Evolutionary conservation across 192 early-diverging fungal genomes (phyloP).

Genomic region (Haplosporangium gracile): DNA sequence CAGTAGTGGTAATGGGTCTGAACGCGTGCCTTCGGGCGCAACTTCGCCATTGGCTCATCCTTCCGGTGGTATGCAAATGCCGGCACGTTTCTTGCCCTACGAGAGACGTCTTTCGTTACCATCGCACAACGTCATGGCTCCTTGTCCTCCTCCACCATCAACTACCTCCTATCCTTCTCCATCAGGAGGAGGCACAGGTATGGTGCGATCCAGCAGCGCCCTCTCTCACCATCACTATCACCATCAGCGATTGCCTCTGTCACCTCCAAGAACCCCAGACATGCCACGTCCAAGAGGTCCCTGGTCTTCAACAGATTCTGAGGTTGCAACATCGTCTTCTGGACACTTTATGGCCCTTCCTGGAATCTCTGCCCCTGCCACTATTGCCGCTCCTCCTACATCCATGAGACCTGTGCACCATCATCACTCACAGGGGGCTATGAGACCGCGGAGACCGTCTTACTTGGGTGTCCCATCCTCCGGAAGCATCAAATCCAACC

Average conservation of each 20-base stretch:
- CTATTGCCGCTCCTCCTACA: background rate
- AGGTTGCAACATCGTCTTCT: background rate
- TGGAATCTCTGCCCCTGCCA: slow-evolving; percentile 9
- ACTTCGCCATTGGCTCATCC: background rate
- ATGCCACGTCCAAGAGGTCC: slow-evolving; percentile 7
- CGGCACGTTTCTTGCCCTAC: slow-evolving; percentile 37
- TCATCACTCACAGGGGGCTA: background rate
- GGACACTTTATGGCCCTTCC: slow-evolving; percentile 36
- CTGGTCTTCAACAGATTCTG: background rate
- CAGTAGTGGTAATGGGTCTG: background rate
- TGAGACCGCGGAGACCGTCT: background rate
- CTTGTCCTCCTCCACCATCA: background rate
- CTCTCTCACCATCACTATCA: background rate
- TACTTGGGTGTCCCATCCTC: background rate
- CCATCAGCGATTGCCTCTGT: slow-evolving; percentile 8
- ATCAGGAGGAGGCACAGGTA: background rate
- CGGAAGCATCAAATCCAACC: background rate
- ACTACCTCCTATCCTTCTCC: background rate
- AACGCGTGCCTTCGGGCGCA: background rate
- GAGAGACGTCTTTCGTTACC: slow-evolving; percentile 40
- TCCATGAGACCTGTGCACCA: background rate
- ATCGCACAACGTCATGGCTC: slow-evolving; percentile 6
- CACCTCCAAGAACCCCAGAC: slow-evolving; percentile 46
- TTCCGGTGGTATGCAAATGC: background rate
- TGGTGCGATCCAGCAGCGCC: slow-evolving; percentile 11